Base-by-base conservation (phyloP, 805 yeast genomes). In the Candida silvicultrix region DNA sequence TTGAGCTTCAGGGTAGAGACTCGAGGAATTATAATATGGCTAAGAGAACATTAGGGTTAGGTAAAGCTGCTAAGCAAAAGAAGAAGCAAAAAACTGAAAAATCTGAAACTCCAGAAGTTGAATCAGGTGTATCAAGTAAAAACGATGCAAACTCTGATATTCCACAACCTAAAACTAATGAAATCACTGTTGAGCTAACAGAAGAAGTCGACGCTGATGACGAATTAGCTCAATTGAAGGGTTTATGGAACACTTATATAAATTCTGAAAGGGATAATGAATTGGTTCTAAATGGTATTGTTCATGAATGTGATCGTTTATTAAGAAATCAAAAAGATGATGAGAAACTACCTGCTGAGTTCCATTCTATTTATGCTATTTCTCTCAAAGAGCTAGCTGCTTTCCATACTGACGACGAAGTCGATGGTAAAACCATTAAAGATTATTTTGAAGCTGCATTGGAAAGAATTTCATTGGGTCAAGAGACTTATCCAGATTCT, bases 291-390 rank as follows among this genome's bases (percentile, higher is more conserved):
- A 85, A 89, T 57, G 97, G 97, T 21, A 74, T 90, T 5, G 76
- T 92, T n/a, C 96, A 90, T 56, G 97, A 92, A 61, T 85, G 96
- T 67, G 97, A 92, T 58, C 68, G 95, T 42, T 62, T 89, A 31
- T 70, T 89, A 52, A 71, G 90, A 59, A 52, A 59, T 39, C 52
- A 58, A 35, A 48, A 46, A 6, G 60, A 58, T 23, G 54, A 60
- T 48, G 47, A 49, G 20, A 50, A 52, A 44, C 47, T 76, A 23
- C 71, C 75, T 23, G 78, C 76, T 32, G 71, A 69, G 39, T 86
- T 89, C 60, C 84, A 86, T 58, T 69, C 83, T 5, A 77, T 85
- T 28, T 92, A 89, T 63, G 90, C 89, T 0, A 66, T 80, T 40
- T 83, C 95, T 0, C 66, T 86, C 38, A 72, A 80, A 36, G 88